These are phyloP conservation scores for Neophaeococcomyces aloes DNA, from an alignment of 2,329 filamentous ascomycete genomes.

Conservation along the genomic window DNA sequence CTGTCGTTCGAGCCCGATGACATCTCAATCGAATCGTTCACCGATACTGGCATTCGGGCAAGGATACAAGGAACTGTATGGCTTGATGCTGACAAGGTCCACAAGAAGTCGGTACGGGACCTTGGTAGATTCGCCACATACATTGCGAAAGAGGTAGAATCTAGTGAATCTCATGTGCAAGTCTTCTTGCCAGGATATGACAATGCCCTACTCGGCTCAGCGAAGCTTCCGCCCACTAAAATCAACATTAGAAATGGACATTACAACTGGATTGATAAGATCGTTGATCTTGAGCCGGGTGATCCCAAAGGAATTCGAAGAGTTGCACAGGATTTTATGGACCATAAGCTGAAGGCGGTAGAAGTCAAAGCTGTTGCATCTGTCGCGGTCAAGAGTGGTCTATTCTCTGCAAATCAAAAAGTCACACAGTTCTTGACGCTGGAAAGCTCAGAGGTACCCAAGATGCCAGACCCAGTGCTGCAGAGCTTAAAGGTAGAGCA, in stretches of 20 bases:
- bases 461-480: conserved; percentile 72
- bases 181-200: conserved; percentile 77
- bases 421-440: conserved; percentile 52
- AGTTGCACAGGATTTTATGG: conserved; percentile 80
- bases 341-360: conserved; percentile 62
- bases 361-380: conserved; percentile 63
- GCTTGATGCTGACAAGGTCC: conserved; percentile 67
- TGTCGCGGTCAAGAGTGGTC: conserved; percentile 64
- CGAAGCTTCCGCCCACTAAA: conserved; percentile 61
- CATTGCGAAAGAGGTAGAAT: conserved; percentile 67
- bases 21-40: conserved; percentile 77
- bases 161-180: conserved; percentile 57
- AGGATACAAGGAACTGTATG: conserved; percentile 72
- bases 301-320: conserved; percentile 65
- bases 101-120: conserved; percentile 58
- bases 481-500: conserved; percentile 71
- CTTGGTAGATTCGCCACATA: conserved; percentile 70
- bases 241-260: conserved; percentile 69
- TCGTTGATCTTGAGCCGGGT: conserved; percentile 65
- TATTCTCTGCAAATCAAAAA: conserved; percentile 68
- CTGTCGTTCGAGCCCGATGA: conserved; percentile 71
- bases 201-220: conserved; percentile 65
- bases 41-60: conserved; percentile 62
- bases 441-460: conserved; percentile 54
- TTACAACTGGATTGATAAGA: conserved; percentile 65